Base-by-base conservation (phyloP, 805 yeast genomes). In the Metschnikowia hibisci region DNA sequence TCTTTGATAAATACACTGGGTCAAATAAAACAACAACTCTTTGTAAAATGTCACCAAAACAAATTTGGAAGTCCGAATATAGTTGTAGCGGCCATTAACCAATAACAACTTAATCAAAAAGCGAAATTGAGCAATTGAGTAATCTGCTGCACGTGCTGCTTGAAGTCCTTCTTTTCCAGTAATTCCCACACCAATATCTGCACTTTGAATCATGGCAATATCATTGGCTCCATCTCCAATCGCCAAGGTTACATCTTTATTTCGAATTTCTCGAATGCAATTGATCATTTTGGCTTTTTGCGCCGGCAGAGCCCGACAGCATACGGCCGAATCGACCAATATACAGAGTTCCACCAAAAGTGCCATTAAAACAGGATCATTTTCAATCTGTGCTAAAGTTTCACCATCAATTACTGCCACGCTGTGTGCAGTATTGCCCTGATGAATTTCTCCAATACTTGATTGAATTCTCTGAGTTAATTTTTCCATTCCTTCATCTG, bases 171-270 rank as follows among this genome's bases (percentile, higher is more conserved):
- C 99, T 54, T 84, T 86, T 29, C 99, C 99, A 1, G 98, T 90
- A 41, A 93, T 93, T 23, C 99, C 99, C 49, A 93, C 79, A 23
- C 99, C 99, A 43, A 93, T 88, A 63, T 93, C 98, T 0, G 99
- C 99, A 57, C 95, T 84, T 67, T 93, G 97, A 48, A 93, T 93
- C 99, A 93, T 93, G 1, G 99, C 98, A 60, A 93, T 90, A 64
- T 93, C 99, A 60, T 93, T 93, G 2, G 99, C 99, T 51, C 99
- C 99, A 66, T 93, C 99, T 6, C 99, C 99, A 59, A 93, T 86
- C 0, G 99, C 99, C 48, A 93, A 72, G 0, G 97, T 88, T 5
- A 93, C 96, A 32, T 86, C 75, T 2, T 66, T 66, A 39, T 74
- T 81, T 54, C 84, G 76, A 44, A 82, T 67, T n/a, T 74, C 68